Base-by-base conservation (phyloP, 169 alveolate genomes). In the Cryptosporidium andersoni region DNA sequence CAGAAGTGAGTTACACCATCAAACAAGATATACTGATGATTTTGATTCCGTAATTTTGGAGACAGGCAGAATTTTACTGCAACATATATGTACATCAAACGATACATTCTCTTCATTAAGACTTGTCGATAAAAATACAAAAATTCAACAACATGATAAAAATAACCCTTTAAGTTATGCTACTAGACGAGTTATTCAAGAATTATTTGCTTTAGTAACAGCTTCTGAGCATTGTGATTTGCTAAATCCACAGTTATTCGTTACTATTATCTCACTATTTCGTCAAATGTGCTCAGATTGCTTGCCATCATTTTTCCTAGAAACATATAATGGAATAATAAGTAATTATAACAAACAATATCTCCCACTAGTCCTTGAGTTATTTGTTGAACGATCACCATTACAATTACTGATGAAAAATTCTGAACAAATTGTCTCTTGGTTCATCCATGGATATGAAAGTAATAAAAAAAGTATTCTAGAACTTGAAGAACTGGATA, bases 151-250 rank as follows among this genome's bases (percentile, higher is more conserved):
- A 37, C 36, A 7, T 53, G 40, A 43, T 5, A 1, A 49, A 39
- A 56, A 67, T 60, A 67, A 67, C 14, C 82, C 82, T 8, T 60
- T 67, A 1, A 56, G 60, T 45, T 52, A 53, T 53, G 65, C 55
- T 8, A 67, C 55, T 25, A 34, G 82, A 25, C 51, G 82, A 14
- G 25, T 67, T 16, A 67, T 37, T 2, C 66, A 67, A 12, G 82
- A 67, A 42, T 48, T 67, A 52, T 67, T 67, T 53, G 64, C 82
- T 4, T 53, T 67, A 7, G 64, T 53, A 67, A 67, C 82, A 8
- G 55, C 82, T 52, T 37, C 8, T 12, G 55, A 66, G 4, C 55
- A 67, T 39, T 66, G 66, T 0, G 40, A 53, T 3, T 67, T 56
- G 9, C 64, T 67, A 37, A 67, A 65, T 4, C 82, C 82, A 1